A percentile compares a stretch with the other conserved stretches of the same genome.
phyloP scores from a whole-genome alignment of 116 monocot species.

The Iris pallida region DNA sequence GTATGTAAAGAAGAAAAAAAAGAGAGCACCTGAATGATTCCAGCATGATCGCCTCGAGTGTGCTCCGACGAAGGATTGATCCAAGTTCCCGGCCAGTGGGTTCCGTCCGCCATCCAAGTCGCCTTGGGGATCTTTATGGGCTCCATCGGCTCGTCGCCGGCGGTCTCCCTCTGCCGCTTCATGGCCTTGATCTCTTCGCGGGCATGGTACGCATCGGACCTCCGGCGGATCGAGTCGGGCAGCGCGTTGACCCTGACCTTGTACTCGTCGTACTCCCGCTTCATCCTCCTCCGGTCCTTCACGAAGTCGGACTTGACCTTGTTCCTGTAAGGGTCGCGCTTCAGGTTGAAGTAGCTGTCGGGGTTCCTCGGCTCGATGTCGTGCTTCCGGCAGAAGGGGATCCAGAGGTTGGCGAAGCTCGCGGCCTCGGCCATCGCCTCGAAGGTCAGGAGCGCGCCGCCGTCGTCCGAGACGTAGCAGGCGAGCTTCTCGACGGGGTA shows the following conservation, averaged over 20 bases:
- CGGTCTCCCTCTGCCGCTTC: conserved; percentile 3
- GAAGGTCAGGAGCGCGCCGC: conserved; percentile 16
- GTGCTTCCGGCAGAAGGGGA: conserved; percentile 17
- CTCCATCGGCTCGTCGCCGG: background rate
- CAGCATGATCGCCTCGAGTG: conserved; percentile 11
- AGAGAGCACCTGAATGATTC: conserved; percentile 15
- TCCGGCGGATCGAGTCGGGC: conserved; percentile 11
- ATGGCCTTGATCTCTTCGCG: conserved; percentile 12
- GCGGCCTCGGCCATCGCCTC: conserved; percentile 19
- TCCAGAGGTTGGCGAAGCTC: conserved; percentile 9
- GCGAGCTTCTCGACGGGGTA: conserved; percentile 19
- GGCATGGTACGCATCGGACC: conserved; percentile 15
- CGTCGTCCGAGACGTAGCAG: conserved; percentile 18
- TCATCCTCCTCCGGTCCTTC: conserved; percentile 8
- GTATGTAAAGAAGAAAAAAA: background rate
- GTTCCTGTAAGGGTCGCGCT: conserved; percentile 20
- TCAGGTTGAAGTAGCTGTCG: conserved; percentile 12
- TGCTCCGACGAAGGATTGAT: conserved; percentile 4
- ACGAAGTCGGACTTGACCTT: conserved; percentile 16
- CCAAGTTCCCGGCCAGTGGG: conserved; percentile 20
- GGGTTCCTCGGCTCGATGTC: conserved; percentile 14
- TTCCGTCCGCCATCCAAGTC: conserved; percentile 17
- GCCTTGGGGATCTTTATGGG: conserved; percentile 14
- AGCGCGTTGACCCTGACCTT: conserved; percentile 14
- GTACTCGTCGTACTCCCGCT: conserved; percentile 20